Base-by-base conservation (phyloP, 306 rosid genomes). In the Boehmeria nivea region DNA sequence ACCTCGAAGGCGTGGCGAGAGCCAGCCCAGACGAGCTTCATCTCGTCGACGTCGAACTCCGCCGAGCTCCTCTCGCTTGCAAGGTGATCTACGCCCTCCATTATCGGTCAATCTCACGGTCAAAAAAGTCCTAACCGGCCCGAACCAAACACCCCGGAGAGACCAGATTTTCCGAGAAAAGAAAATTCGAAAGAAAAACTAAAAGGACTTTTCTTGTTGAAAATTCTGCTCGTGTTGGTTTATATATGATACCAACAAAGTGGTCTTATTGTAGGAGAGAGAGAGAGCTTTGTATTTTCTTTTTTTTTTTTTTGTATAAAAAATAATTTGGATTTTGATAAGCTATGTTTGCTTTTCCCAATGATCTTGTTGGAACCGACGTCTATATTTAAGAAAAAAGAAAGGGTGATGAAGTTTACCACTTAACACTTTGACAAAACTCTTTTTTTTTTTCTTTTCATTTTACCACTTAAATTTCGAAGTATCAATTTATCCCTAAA, bases 11-110 rank as follows among this genome's bases (percentile, higher is more conserved):
- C 72, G 6, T 85, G 71, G 64, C 70, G 95, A 50, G 94, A 87
- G 66, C 95, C 89, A 0, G 87, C 89, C 99, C 96, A 91, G 26
- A 87, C 81, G 76, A 91, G 67, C 69, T 87, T 91, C 95, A 91
- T 82, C 33, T 83, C 80, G 14, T 75, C 81, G 0, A 85, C 93
- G 72, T 87, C 96, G 63, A 91, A 91, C 59, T 71, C 76, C 1
- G 95, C 78, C 62, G 39, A 84, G 77, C 67, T 77, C 66, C 96
- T 71, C 75, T 91, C 99, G 24, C 59, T 44, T 24, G 86, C 83
- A 61, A 85, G 73, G 66, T 83, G 75, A 73, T 91, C 99, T 40
- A 85, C 84, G 15, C 83, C 83, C 72, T 59, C 80, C 82, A 80
- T 80, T 42, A 11, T 40, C 68, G 37, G 8, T 7, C 6, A 21